phyloP scores from a whole-genome alignment of 805 yeast genomes.

The Metschnikowia similis region DNA sequence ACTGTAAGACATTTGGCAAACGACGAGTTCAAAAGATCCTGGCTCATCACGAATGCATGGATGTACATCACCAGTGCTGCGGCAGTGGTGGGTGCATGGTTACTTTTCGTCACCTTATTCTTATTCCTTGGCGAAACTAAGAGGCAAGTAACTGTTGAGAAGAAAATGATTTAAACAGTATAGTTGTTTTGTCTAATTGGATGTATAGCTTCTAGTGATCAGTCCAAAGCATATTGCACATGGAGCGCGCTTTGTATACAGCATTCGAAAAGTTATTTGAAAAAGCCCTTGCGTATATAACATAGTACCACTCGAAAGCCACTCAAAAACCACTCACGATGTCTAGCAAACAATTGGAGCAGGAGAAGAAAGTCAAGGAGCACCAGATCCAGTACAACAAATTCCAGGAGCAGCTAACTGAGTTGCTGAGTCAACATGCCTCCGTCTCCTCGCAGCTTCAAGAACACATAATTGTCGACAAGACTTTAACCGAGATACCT shows the following conservation, averaged over 20 bases:
- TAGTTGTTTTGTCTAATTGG: not conserved
- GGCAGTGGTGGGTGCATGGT: conserved; percentile 72
- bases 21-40: conserved; percentile 89
- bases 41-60: conserved; percentile 93
- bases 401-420: conserved; percentile 36
- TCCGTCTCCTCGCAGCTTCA: conserved; percentile 33
- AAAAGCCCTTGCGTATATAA: not conserved
- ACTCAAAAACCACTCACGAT: conserved; percentile 3
- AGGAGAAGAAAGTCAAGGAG: conserved; percentile 35
- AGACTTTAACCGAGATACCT: conserved; percentile 33
- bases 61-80: conserved; percentile 72
- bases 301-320: not conserved
- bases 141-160: not conserved
- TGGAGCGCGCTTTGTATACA: conserved; percentile 3
- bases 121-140: conserved; percentile 33
- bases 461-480: conserved; percentile 40
- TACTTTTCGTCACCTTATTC: conserved; percentile 67
- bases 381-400: conserved; percentile 40
- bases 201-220: not conserved
- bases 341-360: conserved; percentile 17
- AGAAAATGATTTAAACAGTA: not conserved
- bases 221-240: not conserved
- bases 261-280: not conserved
- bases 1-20: conserved; percentile 92
- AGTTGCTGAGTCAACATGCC: conserved; percentile 36